Evolutionary conservation across 2,329 filamentous ascomycete species (phyloP).

Genomic region (Xylaria sp.): DNA sequence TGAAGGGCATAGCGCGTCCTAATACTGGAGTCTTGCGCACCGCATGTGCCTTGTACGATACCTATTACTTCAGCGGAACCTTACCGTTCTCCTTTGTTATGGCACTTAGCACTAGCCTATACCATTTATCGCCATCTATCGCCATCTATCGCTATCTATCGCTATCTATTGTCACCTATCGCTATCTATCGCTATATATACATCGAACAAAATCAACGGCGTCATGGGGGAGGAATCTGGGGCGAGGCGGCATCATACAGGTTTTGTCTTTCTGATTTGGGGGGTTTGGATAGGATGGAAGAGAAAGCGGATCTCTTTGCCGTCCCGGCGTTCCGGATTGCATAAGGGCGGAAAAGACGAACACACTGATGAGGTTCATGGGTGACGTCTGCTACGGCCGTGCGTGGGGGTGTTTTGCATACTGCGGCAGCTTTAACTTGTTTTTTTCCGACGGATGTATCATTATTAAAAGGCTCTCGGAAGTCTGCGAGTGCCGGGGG

Average conservation of each 20-base stretch:
- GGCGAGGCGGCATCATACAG: conserved; percentile 36
- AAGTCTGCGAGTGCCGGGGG: not conserved
- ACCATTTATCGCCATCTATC: conserved; percentile 27
- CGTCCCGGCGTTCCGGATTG: conserved; percentile 38
- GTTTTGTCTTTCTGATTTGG: conserved; percentile 24
- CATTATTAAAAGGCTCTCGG: conserved; percentile 15
- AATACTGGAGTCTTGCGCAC: not conserved
- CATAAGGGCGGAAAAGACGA: conserved; percentile 35
- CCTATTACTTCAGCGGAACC: conserved; percentile 24
- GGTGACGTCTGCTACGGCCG: conserved; percentile 19
- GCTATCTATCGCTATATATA: conserved; percentile 27
- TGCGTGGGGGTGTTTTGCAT: conserved; percentile 22
- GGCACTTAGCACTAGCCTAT: not conserved
- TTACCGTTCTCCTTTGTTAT: conserved; percentile 36
- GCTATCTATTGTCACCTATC: too few relatives aligned
- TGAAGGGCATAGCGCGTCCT: not conserved
- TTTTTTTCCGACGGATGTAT: too few relatives aligned
- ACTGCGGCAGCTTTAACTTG: too few relatives aligned
- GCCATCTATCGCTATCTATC: too few relatives aligned
- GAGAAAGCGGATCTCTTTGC: conserved; percentile 31
- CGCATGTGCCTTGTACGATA: conserved; percentile 22
- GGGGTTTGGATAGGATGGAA: conserved; percentile 21
- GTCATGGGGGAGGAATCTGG: conserved; percentile 27
- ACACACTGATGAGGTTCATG: conserved; percentile 20
- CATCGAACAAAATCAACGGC: conserved; percentile 32